These are phyloP conservation scores for Knufia fluminis DNA, from an alignment of 2,329 filamentous ascomycete genomes.

Conservation along the genomic window DNA sequence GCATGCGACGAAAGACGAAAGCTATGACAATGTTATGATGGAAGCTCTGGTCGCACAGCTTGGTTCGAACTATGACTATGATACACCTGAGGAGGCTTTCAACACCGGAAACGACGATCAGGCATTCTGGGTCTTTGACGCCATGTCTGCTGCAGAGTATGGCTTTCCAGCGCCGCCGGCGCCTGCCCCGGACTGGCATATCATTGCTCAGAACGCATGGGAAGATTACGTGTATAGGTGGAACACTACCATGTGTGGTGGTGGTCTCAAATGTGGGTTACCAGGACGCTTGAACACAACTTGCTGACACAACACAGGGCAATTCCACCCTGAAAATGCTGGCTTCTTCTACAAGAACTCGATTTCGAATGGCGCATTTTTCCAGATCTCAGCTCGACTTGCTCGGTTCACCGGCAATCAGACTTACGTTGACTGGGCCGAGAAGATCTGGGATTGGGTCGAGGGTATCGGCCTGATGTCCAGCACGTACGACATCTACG, in stretches of 20 bases:
- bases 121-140: conserved; percentile 60
- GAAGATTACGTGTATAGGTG: conserved; percentile 61
- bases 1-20: conserved; percentile 52
- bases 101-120: conserved; percentile 57
- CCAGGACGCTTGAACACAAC: neutral
- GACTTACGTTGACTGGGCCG: conserved; percentile 56
- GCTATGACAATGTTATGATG: conserved; percentile 52
- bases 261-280: conserved; percentile 53
- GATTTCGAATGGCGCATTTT: conserved; percentile 72
- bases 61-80: conserved; percentile 52
- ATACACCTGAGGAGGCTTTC: conserved; percentile 38
- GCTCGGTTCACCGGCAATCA: conserved; percentile 55
- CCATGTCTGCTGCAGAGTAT: conserved; percentile 58
- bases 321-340: conserved; percentile 68
- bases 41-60: conserved; percentile 53
- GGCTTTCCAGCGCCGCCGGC: conserved; percentile 51
- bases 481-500: conserved; percentile 53
- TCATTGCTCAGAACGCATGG: conserved; percentile 60
- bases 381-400: conserved; percentile 68
- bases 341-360: conserved; percentile 78
- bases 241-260: conserved; percentile 57
- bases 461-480: conserved; percentile 49
- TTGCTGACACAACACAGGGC: conserved; percentile 38
- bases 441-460: conserved; percentile 55
- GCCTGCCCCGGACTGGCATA: conserved; percentile 30